Evolutionary conservation across 257 asterid species (phyloP), one percentile per base, ranked within the genome.

Genomic region (Linaria vulgaris): DNA sequence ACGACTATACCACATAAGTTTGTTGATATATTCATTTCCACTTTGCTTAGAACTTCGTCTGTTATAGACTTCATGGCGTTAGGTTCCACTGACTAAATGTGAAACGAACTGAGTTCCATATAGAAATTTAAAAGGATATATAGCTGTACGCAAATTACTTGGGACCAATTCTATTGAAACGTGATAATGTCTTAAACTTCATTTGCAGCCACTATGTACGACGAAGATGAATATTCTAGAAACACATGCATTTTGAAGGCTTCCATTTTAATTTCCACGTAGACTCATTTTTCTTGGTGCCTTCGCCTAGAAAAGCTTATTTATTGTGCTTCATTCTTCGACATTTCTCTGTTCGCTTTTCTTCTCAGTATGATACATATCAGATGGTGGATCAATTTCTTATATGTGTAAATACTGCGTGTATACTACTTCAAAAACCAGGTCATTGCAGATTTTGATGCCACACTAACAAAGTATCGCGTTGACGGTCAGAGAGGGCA

Each of bases 401-500:
- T 61, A 41, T 58, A 27, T 43, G 30, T 62, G 55, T 54, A 30
- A n/a, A 45, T 60, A 46, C 45, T n/a, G 12, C 69, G 14, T 64
- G 16, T 66, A n/a, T 61, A 56, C 64, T 56, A 19, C 69, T 69
- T 74, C 61, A 43, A 61, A 50, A 65, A 19, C 45, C 77, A 83
- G 91, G 95, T 86, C 64, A 83, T 90, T 83, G 97, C 96, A 46
- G 97, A 90, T 81, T 90, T 90, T 70, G 97, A 90, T 74, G 94
- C 81, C 67, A 90, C 97, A 15, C 77, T 90, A 46, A 90, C 96
- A 43, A 88, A 79, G 79, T 90, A 82, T 57, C 59, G 87, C 94
- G 51, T 90, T 6, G 79, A 83, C 56, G 97, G 97, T 25, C 82
- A 72, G 66, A 84, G 97, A 67, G 97, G 97, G 69, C 84, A 83